These are phyloP conservation scores for Paramecium biaurelia DNA, from an alignment of 73 alveolate genomes.

Conservation along the genomic window DNA sequence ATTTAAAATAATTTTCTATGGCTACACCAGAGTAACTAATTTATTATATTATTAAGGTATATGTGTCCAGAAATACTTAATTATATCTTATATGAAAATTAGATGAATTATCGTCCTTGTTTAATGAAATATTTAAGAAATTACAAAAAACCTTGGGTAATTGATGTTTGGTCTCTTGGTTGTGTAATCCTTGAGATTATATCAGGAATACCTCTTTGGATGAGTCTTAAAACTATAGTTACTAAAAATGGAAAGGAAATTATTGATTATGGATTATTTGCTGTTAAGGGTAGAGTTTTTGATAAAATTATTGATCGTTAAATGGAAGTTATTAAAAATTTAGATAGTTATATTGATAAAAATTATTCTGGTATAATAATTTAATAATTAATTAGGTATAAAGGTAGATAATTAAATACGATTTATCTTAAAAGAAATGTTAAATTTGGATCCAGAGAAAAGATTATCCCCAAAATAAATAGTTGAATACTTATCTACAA, in stretches of 20 bases:
- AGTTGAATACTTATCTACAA: constrained; percentile 7
- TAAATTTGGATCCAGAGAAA: constrained; percentile 55
- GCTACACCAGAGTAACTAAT: constrained; percentile 58
- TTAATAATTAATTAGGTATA: not conserved
- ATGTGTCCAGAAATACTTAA: constrained; percentile 64
- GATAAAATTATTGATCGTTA: constrained; percentile 58
- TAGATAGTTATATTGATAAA: constrained; percentile 52
- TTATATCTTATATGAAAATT: constrained; percentile 46
- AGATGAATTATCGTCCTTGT: constrained; percentile 23
- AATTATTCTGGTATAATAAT: constrained; percentile 50
- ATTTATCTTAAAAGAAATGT: constrained; percentile 47
- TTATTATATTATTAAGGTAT: not conserved
- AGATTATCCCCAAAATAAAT: constrained; percentile 54
- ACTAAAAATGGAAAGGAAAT: constrained; percentile 39
- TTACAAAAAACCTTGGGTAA: constrained; percentile 57
- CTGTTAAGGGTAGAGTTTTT: constrained; percentile 63
- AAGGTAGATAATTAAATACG: constrained; percentile 38
- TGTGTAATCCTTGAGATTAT: constrained; percentile 60
- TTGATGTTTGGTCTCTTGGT: constrained; percentile 63
- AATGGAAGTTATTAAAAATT: constrained; percentile 41
- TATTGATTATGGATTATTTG: constrained; percentile 59
- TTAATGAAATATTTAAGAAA: constrained; percentile 45
- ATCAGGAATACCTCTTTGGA: constrained; percentile 63
- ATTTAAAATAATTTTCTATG: constrained; percentile 61
- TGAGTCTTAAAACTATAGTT: constrained; percentile 64